Conservation (phyloP, 2,329 filamentous ascomycete species). For the Neocatenulostroma microsporum region DNA sequence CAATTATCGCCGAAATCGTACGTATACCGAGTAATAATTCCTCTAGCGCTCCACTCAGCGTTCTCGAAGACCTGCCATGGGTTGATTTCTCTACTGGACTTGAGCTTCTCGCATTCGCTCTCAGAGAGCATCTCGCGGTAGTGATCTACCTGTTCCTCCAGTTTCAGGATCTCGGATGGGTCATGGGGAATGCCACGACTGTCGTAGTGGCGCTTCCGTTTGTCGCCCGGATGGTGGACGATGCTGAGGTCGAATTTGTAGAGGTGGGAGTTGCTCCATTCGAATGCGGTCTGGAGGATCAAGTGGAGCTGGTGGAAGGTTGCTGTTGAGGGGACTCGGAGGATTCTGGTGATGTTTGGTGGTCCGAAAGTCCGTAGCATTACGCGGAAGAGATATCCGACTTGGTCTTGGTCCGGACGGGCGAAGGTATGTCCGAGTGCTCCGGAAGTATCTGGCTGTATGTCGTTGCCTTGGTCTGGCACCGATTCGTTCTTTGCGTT, state of each 20-base stretch:
- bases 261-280: neutral
- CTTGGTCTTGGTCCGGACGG: too few relatives aligned
- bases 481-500: too few relatives aligned
- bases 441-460: too few relatives aligned
- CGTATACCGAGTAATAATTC: neutral
- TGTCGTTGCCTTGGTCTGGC: too few relatives aligned
- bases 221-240: too few relatives aligned
- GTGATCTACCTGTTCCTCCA: neutral
- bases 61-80: conserved; percentile 1
- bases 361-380: too few relatives aligned
- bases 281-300: neutral
- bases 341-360: too few relatives aligned
- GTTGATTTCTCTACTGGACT: neutral
- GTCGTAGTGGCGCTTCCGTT: too few relatives aligned
- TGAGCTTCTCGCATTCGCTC: neutral
- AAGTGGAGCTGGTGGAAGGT: conserved; percentile 1
- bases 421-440: too few relatives aligned
- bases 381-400: too few relatives aligned
- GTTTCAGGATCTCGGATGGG: neutral
- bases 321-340: neutral
- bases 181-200: too few relatives aligned
- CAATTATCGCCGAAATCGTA: neutral
- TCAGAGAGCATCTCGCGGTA: neutral
- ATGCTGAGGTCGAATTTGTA: neutral
- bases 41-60: neutral